Percentiles rank a stretch among this genome's conserved stretches.
Evolutionary conservation across 495 filamentous ascomycete species (phyloP).

Genomic region (Penicillium steckii): DNA sequence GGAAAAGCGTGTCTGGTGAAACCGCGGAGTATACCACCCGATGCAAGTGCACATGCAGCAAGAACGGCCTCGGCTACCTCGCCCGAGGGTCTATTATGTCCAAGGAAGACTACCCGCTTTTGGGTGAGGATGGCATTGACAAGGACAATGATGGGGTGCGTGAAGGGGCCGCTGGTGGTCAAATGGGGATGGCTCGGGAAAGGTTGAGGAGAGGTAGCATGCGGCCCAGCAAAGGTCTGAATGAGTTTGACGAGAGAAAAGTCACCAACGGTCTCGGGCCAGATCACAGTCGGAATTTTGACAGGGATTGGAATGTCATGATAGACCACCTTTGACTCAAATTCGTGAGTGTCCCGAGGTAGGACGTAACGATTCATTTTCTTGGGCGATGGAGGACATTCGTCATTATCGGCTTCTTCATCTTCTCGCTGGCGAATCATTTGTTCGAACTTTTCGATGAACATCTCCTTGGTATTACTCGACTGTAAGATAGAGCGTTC

Average conservation of each 20-base stretch:
- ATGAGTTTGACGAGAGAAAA: slow-evolving; percentile 98
- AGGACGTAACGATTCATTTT: slow-evolving; percentile 57
- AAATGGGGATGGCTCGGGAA: slow-evolving; percentile 89
- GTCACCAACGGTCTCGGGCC: slow-evolving; percentile 94
- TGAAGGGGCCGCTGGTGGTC: slow-evolving; percentile 79
- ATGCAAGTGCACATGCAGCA: slow-evolving; percentile 88
- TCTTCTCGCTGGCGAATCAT: slow-evolving; percentile 74
- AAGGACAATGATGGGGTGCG: slow-evolving; percentile 54
- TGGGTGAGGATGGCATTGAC: slow-evolving; percentile 78
- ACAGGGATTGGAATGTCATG: slow-evolving; percentile 94
- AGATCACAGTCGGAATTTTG: slow-evolving; percentile 88
- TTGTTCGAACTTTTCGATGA: slow-evolving; percentile 94
- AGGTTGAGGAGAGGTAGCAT: slow-evolving; percentile 76
- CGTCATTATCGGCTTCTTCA: slow-evolving; percentile 40
- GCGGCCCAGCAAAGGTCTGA: slow-evolving; percentile 82
- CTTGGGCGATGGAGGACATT: slow-evolving; percentile 46
- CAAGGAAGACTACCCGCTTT: slow-evolving; percentile 93
- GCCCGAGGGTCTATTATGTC: slow-evolving; percentile 88
- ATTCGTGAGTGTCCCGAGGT: slow-evolving; percentile 94
- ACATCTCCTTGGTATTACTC: slow-evolving; percentile 92
- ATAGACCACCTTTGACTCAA: slow-evolving; percentile 91
- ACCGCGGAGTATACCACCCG: slow-evolving; percentile 89
- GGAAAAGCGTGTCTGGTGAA: slow-evolving; percentile 98
- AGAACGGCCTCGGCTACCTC: slow-evolving; percentile 95
- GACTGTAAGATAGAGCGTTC: slow-evolving; percentile 85